These are phyloP conservation scores for Vanrija humicola DNA, from an alignment of 1,284 basidiomycete species.

Conservation along the genomic window DNA sequence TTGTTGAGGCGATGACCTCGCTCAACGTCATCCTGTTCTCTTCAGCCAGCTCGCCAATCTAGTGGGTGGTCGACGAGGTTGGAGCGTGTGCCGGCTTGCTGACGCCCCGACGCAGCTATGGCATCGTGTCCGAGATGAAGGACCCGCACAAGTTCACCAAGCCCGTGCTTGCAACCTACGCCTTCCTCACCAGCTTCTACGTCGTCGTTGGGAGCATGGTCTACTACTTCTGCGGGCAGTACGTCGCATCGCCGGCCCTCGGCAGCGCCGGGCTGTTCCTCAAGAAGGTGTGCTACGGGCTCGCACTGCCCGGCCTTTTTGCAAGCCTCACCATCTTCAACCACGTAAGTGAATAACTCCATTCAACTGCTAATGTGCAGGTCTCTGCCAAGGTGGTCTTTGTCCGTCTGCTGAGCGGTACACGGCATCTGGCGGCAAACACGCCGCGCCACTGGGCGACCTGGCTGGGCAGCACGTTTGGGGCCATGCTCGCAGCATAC, in stretches of 20 bases:
- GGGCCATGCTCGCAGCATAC: conserved; percentile 21
- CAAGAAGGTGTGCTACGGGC: conserved; percentile 42
- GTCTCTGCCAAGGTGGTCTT: conserved; percentile 29
- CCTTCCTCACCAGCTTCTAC: conserved; percentile 19
- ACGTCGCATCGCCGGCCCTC: conserved; percentile 33
- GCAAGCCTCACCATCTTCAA: conserved; percentile 13
- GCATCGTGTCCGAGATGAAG: conserved; percentile 27
- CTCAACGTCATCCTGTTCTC: conserved; percentile 18
- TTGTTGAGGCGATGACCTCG: conserved; percentile 24
- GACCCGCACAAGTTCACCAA: conserved; percentile 23
- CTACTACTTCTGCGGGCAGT: conserved; percentile 30
- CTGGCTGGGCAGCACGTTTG: conserved; percentile 30
- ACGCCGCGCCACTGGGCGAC: conserved; percentile 32
- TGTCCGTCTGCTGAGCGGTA: conserved; percentile 34
- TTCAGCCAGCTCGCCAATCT: conserved; percentile 13
- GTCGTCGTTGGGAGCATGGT: conserved; percentile 26
- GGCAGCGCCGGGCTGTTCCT: conserved; percentile 25
- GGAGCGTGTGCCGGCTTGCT: too few species aligned
- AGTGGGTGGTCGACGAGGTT: not conserved
- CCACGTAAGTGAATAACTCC: conserved; percentile 2
- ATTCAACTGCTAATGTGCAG: too few species aligned
- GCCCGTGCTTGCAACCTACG: conserved; percentile 18
- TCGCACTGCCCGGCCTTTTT: conserved; percentile 40
- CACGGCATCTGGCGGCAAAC: conserved; percentile 33
- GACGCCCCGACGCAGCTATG: not conserved